A percentile compares a stretch with the other conserved stretches of the same genome.
Evolutionary conservation across 805 yeast species (phyloP).

Genomic region (Candida koratica): DNA sequence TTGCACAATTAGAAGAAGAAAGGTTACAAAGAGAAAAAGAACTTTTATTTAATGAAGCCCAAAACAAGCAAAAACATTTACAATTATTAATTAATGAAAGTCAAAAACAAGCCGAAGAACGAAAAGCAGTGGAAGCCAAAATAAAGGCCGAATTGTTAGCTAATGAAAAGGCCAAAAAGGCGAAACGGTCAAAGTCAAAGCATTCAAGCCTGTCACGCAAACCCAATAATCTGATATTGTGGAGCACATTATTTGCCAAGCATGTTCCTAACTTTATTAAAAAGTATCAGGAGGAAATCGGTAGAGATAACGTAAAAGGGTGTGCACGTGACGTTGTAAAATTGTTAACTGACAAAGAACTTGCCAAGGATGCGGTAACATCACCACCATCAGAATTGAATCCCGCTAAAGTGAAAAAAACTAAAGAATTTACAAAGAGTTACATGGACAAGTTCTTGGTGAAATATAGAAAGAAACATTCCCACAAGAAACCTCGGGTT

Average conservation of each 20-base stretch:
- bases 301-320: conserved; percentile 67
- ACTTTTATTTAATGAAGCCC: conserved; percentile 29
- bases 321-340: conserved; percentile 79
- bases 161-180: conserved; percentile 17
- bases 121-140: conserved; percentile 24
- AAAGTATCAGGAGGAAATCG: conserved; percentile 60
- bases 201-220: conserved; percentile 1
- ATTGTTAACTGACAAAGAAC: conserved; percentile 64
- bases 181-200: conserved; percentile 13
- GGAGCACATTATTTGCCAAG: conserved; percentile 58
- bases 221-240: conserved; percentile 23
- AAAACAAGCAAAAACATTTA: conserved; percentile 31
- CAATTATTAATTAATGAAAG: conserved; percentile 36
- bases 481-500: conserved; percentile 1
- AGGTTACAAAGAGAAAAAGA: conserved; percentile 30
- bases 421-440: conserved; percentile 55
- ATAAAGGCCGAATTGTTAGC: conserved; percentile 21
- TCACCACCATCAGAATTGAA: conserved; percentile 54
- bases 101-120: conserved; percentile 28
- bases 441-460: conserved; percentile 66
- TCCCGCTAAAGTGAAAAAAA: conserved; percentile 62
- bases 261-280: conserved; percentile 76
- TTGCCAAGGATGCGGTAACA: conserved; percentile 40
- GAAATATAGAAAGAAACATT: conserved; percentile 42
- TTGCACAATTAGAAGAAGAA: conserved; percentile 33